phyloP scores from a whole-genome alignment of 116 monocot species.

The Zostera marina region DNA sequence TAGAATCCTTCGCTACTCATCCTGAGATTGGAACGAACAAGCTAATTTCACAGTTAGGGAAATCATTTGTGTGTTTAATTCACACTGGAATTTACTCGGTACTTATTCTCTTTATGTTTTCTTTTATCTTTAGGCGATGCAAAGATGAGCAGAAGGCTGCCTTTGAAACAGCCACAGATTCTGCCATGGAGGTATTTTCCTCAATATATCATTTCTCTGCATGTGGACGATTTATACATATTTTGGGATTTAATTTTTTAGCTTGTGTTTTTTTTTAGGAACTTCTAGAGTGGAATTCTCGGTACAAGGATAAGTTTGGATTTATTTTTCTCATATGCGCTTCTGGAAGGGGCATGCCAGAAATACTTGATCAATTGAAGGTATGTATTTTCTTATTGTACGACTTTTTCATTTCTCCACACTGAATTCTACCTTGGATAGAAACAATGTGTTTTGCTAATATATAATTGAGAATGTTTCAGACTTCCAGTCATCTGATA shows the following conservation, averaged over 20 bases:
- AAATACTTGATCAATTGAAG: conserved; percentile 85
- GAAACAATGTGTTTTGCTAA: too few species aligned
- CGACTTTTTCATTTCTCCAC: too few species aligned
- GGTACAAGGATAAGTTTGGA: conserved; percentile 84
- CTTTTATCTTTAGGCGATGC: conserved; percentile 38
- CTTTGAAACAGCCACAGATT: conserved; percentile 41
- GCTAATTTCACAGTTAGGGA: conserved; percentile 33
- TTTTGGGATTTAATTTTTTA: background rate
- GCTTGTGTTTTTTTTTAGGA: conserved; percentile 25
- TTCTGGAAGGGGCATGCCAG: conserved; percentile 60
- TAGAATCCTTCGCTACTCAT: conserved; percentile 72
- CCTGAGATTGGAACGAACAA: conserved; percentile 61
- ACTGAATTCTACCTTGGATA: too few species aligned
- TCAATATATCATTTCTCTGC: background rate
- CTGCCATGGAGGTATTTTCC: conserved; percentile 33
- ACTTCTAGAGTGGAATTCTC: conserved; percentile 59
- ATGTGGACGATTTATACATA: background rate
- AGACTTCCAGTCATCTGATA: too few species aligned
- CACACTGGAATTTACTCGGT: background rate
- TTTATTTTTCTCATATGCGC: conserved; percentile 91
- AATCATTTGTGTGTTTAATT: background rate
- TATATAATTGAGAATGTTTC: too few species aligned
- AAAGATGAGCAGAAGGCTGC: conserved; percentile 86
- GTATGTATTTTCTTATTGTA: conserved; percentile 14
- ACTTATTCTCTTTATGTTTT: background rate